Evolutionary conservation across 1,284 basidiomycete genomes (phyloP), one percentile per base, ranked within the genome.

Genomic region (Neonothopanus nambi): DNA sequence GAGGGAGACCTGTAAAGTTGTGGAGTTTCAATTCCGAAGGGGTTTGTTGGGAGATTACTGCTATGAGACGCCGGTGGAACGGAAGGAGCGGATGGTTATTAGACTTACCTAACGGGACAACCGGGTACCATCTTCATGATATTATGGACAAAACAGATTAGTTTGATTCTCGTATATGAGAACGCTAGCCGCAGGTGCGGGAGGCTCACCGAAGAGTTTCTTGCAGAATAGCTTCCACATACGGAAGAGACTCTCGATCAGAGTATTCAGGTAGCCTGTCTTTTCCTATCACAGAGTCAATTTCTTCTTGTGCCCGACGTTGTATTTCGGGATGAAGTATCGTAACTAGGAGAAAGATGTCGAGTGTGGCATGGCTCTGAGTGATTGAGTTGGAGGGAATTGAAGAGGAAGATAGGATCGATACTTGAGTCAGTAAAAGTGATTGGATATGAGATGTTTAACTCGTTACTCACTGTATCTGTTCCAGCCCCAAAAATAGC

Each of bases 241-340:
- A 51, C 7, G 49, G 49, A 13, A 51, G 26, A 3, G 6, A 23
- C 9, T 40, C 48, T 6, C 26, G 33, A n/a, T 51, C 49, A 13
- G 39, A 35, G 7, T 42, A 41, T n/a, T 26, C 23, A 12, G 49
- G 49, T 23, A 51, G n/a, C 17, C 49, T 23, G 5, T 38, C 28
- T 44, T 26, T 42, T 21, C 50, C 50, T 15, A 51, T 35, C 20
- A 37, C 50, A n/a, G 15, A 2, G 42, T 51, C 50, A 21, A 51
- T 20, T n/a, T 41, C 50, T 45, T 51, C 50, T 20, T 51, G 50
- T 5, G 40, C 50, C 20, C 44, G 41, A 24, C 42, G 33, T 15
- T 44, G 41, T 2, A 51, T 38, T n/a, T 44, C 50, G 7, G 50
- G 50, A 23, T 51, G 40, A 3, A 42, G 38, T 2, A 30, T 26